phyloP scores from a whole-genome alignment of 495 filamentous ascomycete species.

The Amphirosellinia nigrospora region DNA sequence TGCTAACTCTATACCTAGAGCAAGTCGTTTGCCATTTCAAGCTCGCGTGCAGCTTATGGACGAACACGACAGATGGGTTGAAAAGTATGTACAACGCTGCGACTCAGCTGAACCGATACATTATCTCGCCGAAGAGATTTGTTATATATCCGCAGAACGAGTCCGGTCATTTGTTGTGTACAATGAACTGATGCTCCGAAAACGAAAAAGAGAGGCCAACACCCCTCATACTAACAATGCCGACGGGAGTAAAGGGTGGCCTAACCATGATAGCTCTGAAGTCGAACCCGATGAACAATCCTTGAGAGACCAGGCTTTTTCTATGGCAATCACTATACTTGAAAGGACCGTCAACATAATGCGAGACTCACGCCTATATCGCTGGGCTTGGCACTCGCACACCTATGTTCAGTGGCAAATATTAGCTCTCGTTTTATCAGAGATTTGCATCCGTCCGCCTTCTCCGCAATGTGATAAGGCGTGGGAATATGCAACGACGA shows the following conservation, averaged over 20 bases:
- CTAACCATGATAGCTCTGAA: not conserved
- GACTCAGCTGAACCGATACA: constrained; percentile 9
- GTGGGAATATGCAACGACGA: constrained; percentile 8
- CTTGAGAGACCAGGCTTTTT: constrained; percentile 14
- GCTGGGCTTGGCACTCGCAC: constrained; percentile 18
- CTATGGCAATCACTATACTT: not conserved
- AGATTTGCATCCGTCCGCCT: constrained; percentile 24
- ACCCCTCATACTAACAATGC: not conserved
- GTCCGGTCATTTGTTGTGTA: constrained; percentile 7
- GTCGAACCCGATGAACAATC: constrained; percentile 1
- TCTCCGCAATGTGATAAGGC: constrained; percentile 22
- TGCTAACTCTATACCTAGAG: constrained; percentile 2
- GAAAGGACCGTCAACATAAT: constrained; percentile 13
- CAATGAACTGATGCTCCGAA: constrained; percentile 17
- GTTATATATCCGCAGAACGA: constrained; percentile 20
- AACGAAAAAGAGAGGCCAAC: constrained; percentile 9
- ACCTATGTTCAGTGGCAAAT: constrained; percentile 27
- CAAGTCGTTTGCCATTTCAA: constrained; percentile 6
- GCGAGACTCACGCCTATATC: constrained; percentile 17
- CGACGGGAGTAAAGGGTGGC: not conserved
- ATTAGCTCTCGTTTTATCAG: constrained; percentile 22
- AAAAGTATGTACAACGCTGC: constrained; percentile 18
- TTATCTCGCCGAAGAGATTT: constrained; percentile 8
- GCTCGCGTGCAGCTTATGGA: constrained; percentile 18
- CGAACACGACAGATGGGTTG: constrained; percentile 22